These are phyloP conservation scores for Sarocladiaceae sp. DNA, from an alignment of 2,329 filamentous ascomycete species.

Conservation along the genomic window DNA sequence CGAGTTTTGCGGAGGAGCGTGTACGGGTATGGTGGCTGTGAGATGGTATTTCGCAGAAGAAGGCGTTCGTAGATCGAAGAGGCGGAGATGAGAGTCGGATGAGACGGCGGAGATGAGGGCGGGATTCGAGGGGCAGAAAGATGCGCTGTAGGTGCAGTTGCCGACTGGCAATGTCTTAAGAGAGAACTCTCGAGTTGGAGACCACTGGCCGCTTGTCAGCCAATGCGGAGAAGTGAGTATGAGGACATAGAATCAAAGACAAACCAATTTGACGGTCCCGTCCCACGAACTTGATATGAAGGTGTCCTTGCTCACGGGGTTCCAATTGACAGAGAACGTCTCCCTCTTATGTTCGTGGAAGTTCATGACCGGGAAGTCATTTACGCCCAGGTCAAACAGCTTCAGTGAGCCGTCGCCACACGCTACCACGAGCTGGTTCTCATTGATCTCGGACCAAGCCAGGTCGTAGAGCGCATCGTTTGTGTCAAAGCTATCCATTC, in stretches of 20 bases:
- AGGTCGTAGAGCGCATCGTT: constrained; percentile 96
- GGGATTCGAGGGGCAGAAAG: constrained; percentile 83
- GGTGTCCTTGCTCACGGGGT: constrained; percentile 79
- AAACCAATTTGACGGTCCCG: constrained; percentile 81
- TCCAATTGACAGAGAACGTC: constrained; percentile 90
- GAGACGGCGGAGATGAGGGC: constrained; percentile 81
- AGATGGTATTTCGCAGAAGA: constrained; percentile 83
- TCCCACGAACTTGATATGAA: constrained; percentile 95
- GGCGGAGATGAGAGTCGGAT: constrained; percentile 78
- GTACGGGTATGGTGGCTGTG: constrained; percentile 74
- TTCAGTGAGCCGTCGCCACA: constrained; percentile 93
- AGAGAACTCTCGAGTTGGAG: constrained; percentile 66
- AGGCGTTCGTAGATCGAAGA: constrained; percentile 89
- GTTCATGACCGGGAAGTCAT: constrained; percentile 80
- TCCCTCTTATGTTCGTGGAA: constrained; percentile 94
- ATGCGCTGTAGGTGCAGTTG: constrained; percentile 88
- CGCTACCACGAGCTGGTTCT: constrained; percentile 84
- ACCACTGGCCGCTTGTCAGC: constrained; percentile 54
- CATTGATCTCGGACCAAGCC: constrained; percentile 92
- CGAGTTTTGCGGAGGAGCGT: constrained; percentile 46
- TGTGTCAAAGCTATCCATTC: constrained; percentile 71
- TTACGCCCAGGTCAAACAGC: constrained; percentile 78
- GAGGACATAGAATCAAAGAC: constrained; percentile 1
- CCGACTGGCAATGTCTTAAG: constrained; percentile 84
- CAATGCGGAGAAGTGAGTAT: background rate